phyloP scores from a whole-genome alignment of 1,284 basidiomycete genomes.

The Microbotryum lychnidis-dioicae region DNA sequence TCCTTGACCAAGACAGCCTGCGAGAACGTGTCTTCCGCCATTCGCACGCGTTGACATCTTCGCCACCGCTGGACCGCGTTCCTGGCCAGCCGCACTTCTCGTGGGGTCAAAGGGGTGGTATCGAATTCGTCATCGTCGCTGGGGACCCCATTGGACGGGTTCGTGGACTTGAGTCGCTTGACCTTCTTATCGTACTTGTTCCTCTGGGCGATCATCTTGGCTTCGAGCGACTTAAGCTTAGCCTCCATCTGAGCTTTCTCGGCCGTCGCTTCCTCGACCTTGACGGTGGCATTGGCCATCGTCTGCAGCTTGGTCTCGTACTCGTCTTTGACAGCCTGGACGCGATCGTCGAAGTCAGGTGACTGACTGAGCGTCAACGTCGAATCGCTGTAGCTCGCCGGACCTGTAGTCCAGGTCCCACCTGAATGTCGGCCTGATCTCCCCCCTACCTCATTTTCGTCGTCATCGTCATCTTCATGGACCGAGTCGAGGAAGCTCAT shows the following conservation, averaged over 20 bases:
- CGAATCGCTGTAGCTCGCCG: slow-evolving; percentile 57
- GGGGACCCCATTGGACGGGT: slow-evolving; percentile 34
- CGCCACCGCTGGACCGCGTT: slow-evolving; percentile 78
- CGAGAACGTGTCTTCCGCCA: slow-evolving; percentile 81
- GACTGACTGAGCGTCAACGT: slow-evolving; percentile 47
- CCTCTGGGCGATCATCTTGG: slow-evolving; percentile 57
- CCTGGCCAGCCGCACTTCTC: slow-evolving; percentile 58
- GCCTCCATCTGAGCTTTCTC: slow-evolving; percentile 88
- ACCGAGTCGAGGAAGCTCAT: slow-evolving; percentile 43
- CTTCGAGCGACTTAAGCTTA: slow-evolving; percentile 68
- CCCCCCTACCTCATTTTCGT: slow-evolving; percentile 16
- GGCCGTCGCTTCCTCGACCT: slow-evolving; percentile 51
- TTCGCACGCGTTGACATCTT: slow-evolving; percentile 69
- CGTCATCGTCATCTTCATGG: slow-evolving; percentile 35
- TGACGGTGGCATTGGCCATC: slow-evolving; percentile 56
- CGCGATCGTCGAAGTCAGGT: slow-evolving; percentile 22
- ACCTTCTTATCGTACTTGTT: slow-evolving; percentile 31
- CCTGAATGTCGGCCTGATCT: slow-evolving; percentile 52
- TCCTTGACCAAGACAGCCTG: slow-evolving; percentile 85
- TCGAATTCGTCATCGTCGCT: slow-evolving; percentile 43
- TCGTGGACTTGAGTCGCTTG: slow-evolving; percentile 50
- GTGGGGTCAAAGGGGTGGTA: slow-evolving; percentile 48
- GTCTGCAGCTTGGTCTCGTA: slow-evolving; percentile 60
- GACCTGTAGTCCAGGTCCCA: slow-evolving; percentile 63
- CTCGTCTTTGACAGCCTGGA: slow-evolving; percentile 35